Conservation (phyloP, 331 rosid genomes). For the Phaseolus coccineus region DNA sequence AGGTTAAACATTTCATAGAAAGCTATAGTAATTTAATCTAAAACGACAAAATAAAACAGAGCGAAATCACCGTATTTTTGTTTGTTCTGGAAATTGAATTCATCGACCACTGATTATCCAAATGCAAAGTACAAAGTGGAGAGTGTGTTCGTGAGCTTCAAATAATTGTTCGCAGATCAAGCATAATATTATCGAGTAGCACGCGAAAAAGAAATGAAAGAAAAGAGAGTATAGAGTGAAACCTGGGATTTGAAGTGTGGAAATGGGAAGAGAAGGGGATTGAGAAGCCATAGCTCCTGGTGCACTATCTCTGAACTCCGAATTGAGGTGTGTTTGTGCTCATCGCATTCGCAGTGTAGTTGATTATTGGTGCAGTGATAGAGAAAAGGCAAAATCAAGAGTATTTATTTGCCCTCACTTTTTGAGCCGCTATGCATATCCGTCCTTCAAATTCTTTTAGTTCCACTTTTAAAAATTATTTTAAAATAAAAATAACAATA, state of each 20-base stretch:
- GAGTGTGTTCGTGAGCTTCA: neutral
- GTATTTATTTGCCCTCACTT: neutral
- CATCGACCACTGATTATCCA: neutral
- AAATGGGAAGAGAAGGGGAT: neutral
- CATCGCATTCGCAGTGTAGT: neutral
- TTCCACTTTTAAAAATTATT: neutral
- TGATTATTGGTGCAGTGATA: neutral
- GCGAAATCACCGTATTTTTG: neutral
- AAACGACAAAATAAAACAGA: neutral
- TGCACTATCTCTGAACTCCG: neutral
- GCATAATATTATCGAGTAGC: neutral
- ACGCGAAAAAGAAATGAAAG: neutral
- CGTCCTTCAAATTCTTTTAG: neutral
- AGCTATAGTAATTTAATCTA: neutral
- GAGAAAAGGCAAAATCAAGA: neutral
- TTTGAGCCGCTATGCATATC: neutral
- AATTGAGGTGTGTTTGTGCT: neutral
- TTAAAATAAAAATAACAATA: too few species aligned
- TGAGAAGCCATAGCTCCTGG: conserved; percentile 24
- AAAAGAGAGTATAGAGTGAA: neutral
- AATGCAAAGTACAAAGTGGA: neutral
- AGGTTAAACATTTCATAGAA: neutral
- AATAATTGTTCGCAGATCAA: neutral
- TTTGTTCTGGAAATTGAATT: neutral
- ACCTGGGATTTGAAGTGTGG: conserved; percentile 27